Percentiles rank a stretch among this genome's conserved stretches.
phyloP scores from a whole-genome alignment of 176 grass and related monocot genomes.

The Cymbopogon citratus region DNA sequence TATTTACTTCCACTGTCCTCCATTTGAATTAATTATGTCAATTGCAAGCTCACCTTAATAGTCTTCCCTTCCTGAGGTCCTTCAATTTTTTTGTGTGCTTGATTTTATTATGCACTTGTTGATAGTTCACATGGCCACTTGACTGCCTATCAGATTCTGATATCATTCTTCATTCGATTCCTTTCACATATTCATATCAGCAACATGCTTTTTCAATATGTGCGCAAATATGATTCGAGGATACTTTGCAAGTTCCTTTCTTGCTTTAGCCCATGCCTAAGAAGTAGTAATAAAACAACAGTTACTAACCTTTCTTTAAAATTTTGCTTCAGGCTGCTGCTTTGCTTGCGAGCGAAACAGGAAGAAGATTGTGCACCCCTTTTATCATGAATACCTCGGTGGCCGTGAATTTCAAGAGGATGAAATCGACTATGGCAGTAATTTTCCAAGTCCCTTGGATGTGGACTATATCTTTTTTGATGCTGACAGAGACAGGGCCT shows the following conservation, averaged over 20 bases:
- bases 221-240: background rate
- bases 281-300: background rate
- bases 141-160: background rate
- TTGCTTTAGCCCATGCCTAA: background rate
- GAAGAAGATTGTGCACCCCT: constrained; percentile 23
- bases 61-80: background rate
- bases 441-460: background rate
- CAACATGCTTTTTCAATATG: background rate
- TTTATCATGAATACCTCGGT: constrained; percentile 11
- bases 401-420: constrained; percentile 12
- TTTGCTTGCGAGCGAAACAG: constrained; percentile 15
- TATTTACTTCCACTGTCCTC: background rate
- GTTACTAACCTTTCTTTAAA: background rate
- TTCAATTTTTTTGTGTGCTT: background rate
- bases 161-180: background rate
- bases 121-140: background rate
- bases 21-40: background rate
- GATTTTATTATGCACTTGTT: background rate
- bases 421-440: background rate
- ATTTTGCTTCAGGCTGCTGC: background rate
- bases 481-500: background rate
- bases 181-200: background rate
- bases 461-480: constrained; percentile 23
- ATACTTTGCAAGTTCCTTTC: no score
- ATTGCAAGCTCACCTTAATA: background rate